phyloP scores from a whole-genome alignment of 192 early-diverging fungal species.

The Rhizoclosmatium sp. region DNA sequence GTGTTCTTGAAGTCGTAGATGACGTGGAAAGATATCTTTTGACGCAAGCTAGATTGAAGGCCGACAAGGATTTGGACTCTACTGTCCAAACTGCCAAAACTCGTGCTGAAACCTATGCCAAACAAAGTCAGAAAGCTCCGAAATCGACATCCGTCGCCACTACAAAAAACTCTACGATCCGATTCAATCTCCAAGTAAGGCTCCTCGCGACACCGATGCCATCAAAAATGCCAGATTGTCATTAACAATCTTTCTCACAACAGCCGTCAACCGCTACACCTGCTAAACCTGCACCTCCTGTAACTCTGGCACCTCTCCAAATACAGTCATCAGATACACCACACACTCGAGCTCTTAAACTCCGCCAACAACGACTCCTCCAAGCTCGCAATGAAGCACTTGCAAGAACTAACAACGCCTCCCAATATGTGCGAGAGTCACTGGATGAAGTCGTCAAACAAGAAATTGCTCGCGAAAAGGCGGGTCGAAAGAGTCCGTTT shows the following conservation, averaged over 20 bases:
- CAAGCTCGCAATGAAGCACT: not conserved
- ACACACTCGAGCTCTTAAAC: conserved; percentile 27
- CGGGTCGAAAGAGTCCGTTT: not conserved
- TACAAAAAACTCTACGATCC: not conserved
- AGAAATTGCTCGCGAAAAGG: not conserved
- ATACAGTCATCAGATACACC: conserved; percentile 14
- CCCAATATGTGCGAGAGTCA: not conserved
- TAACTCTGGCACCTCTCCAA: not conserved
- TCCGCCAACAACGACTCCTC: conserved; percentile 8
- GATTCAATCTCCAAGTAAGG: not conserved
- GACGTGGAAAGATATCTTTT: conserved; percentile 5
- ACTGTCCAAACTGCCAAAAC: not conserved
- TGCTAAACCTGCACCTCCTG: not conserved
- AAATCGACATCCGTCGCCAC: too few species aligned
- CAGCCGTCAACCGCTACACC: not conserved
- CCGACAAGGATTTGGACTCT: not conserved
- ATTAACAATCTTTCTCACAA: not conserved
- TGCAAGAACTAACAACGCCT: not conserved
- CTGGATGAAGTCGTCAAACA: not conserved
- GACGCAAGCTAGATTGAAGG: not conserved
- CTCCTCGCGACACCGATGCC: too few species aligned
- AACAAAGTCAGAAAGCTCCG: too few species aligned
- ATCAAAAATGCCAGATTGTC: too few species aligned
- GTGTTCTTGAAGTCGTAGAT: not conserved
- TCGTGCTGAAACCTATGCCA: too few species aligned